Conservation (phyloP, 2,329 filamentous ascomycete species). For the Thielaviopsis populi region DNA sequence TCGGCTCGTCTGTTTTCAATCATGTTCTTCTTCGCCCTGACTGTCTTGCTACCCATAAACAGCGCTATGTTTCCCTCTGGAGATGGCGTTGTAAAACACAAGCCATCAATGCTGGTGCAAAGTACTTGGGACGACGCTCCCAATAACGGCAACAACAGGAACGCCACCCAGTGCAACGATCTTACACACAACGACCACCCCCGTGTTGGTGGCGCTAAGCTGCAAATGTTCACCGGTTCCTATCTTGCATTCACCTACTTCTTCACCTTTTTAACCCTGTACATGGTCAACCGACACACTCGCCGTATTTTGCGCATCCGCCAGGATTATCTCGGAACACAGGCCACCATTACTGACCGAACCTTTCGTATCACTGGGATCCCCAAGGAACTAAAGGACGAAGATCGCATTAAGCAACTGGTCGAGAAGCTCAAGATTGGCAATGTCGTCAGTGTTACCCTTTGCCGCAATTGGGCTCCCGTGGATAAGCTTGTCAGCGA, state of each 20-base stretch:
- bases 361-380: constrained; percentile 88
- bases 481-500: constrained; percentile 60
- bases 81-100: constrained; percentile 4
- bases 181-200: constrained; percentile 21
- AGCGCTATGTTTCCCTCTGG: constrained; percentile 36
- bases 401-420: constrained; percentile 69
- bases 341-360: constrained; percentile 89
- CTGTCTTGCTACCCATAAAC: constrained; percentile 77
- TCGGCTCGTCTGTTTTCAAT: constrained; percentile 67
- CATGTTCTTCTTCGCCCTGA: constrained; percentile 66
- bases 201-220: constrained; percentile 15
- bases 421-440: constrained; percentile 82
- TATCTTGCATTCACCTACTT: constrained; percentile 92
- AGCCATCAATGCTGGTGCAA: not conserved
- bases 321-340: constrained; percentile 82
- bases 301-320: constrained; percentile 69
- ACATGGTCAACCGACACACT: constrained; percentile 70
- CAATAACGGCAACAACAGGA: constrained; percentile 15
- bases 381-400: constrained; percentile 60
- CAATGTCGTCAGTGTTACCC: constrained; percentile 69
- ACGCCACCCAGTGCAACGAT: constrained; percentile 19
- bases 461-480: constrained; percentile 76
- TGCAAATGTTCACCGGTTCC: constrained; percentile 59
- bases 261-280: constrained; percentile 69
- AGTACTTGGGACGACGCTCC: not conserved